A percentile compares a stretch with the other conserved stretches of the same genome.
Conservation (phyloP, 805 yeast species). For the Zygosaccharomyces pseudorouxii region DNA sequence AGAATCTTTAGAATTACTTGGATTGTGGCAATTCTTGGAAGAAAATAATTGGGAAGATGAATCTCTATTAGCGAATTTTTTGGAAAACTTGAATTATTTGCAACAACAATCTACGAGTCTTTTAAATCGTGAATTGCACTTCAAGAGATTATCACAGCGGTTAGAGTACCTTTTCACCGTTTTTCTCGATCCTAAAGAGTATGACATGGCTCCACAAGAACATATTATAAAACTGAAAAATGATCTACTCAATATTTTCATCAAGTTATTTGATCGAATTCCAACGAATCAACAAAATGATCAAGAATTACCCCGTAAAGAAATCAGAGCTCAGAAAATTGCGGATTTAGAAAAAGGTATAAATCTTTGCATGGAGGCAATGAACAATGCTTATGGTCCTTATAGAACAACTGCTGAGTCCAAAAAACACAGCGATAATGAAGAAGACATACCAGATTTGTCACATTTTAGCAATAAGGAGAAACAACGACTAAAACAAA, state of each 20-base stretch:
- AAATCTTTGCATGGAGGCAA: constrained; percentile 14
- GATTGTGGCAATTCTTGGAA: constrained; percentile 15
- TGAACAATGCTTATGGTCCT: constrained; percentile 12
- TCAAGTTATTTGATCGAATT: constrained; percentile 13
- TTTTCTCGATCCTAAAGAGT: constrained; percentile 21
- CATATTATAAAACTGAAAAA: constrained; percentile 14
- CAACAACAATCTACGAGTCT: constrained; percentile 23
- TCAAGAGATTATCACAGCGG: constrained; percentile 16
- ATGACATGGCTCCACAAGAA: constrained; percentile 15
- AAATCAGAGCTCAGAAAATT: background rate
- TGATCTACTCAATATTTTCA: constrained; percentile 17
- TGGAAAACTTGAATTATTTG: constrained; percentile 19
- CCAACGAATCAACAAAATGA: background rate
- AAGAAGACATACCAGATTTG: background rate
- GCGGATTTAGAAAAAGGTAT: constrained; percentile 13
- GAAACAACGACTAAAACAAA: constrained; percentile 7
- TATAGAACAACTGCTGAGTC: background rate
- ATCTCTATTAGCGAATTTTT: constrained; percentile 13
- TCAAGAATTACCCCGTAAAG: background rate
- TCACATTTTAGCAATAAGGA: constrained; percentile 4
- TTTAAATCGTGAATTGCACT: constrained; percentile 26
- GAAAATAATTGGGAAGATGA: constrained; percentile 11
- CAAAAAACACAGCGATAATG: constrained; percentile 1
- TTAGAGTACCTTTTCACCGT: constrained; percentile 20
- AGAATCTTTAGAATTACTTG: constrained; percentile 16